Percentiles rank a stretch among this genome's conserved stretches.
Evolutionary conservation across 306 rosid genomes (phyloP).

Genomic region (Vigna angularis): DNA sequence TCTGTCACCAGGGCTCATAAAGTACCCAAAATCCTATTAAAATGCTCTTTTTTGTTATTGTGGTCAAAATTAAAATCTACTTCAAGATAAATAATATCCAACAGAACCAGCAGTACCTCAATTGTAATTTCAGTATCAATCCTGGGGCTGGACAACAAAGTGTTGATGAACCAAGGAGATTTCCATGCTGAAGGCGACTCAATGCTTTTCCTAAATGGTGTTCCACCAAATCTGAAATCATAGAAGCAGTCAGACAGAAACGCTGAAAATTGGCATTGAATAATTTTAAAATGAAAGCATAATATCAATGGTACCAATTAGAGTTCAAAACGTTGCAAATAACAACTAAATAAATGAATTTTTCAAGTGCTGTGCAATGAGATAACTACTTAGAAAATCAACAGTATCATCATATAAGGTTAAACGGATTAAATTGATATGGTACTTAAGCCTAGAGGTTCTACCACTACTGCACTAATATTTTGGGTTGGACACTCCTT

Average conservation of each 20-base stretch:
- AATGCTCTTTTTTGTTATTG: conserved; percentile 14
- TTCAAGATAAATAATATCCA: background rate
- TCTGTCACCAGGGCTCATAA: conserved; percentile 84
- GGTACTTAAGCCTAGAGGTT: too few relatives aligned
- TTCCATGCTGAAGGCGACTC: conserved; percentile 99
- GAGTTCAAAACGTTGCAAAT: background rate
- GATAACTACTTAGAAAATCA: too few relatives aligned
- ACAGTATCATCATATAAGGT: too few relatives aligned
- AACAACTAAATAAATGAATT: background rate
- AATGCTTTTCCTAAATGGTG: conserved; percentile 87
- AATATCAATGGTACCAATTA: background rate
- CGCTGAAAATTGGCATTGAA: background rate
- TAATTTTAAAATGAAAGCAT: conserved; percentile 10
- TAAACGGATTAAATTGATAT: too few relatives aligned
- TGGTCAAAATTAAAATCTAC: conserved; percentile 9
- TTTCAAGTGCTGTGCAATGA: too few relatives aligned
- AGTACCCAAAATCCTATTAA: conserved; percentile 82
- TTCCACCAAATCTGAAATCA: conserved; percentile 75
- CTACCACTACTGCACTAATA: too few relatives aligned
- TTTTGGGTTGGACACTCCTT: too few relatives aligned
- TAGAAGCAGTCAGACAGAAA: conserved; percentile 35
- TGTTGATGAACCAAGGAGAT: conserved; percentile 89
- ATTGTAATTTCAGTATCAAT: conserved; percentile 82
- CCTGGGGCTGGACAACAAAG: conserved; percentile 78
- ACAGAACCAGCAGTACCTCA: conserved; percentile 67